phyloP scores from a whole-genome alignment of 139 green algal species.

The Chlamydomonas schloesseri region DNA sequence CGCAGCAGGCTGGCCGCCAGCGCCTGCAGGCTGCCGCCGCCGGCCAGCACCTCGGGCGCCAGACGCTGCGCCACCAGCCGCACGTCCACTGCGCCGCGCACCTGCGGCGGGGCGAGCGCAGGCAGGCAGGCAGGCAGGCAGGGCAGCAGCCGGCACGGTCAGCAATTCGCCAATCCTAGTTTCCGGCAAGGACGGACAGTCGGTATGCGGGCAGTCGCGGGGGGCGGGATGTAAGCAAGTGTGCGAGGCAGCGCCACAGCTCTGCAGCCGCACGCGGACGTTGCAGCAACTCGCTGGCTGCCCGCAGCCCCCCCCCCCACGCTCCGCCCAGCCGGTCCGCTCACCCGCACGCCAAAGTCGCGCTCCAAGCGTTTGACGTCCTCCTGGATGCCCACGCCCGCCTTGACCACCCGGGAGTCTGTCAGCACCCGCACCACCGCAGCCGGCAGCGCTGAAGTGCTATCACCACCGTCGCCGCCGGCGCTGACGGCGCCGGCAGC shows the following conservation, averaged over 20 bases:
- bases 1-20: constrained; percentile 32
- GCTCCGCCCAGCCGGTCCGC: too few relatives aligned
- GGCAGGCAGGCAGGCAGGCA: neutral
- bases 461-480: neutral
- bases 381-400: constrained; percentile 55
- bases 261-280: too few relatives aligned
- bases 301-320: too few relatives aligned
- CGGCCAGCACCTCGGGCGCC: neutral
- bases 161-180: too few relatives aligned
- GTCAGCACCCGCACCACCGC: constrained; percentile 31
- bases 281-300: too few relatives aligned
- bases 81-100: constrained; percentile 38
- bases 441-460: neutral
- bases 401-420: constrained; percentile 50
- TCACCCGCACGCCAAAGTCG: constrained; percentile 44
- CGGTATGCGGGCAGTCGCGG: too few relatives aligned
- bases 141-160: too few relatives aligned
- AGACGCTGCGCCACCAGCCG: constrained; percentile 1
- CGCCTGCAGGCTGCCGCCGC: constrained; percentile 38
- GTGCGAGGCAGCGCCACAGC: too few relatives aligned
- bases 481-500: neutral
- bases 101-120: neutral
- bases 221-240: too few relatives aligned
- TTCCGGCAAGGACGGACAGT: too few relatives aligned
- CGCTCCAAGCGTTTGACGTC: constrained; percentile 42